Conservation (phyloP, 2,329 filamentous ascomycete genomes). For the Colletotrichum australisinense region DNA sequence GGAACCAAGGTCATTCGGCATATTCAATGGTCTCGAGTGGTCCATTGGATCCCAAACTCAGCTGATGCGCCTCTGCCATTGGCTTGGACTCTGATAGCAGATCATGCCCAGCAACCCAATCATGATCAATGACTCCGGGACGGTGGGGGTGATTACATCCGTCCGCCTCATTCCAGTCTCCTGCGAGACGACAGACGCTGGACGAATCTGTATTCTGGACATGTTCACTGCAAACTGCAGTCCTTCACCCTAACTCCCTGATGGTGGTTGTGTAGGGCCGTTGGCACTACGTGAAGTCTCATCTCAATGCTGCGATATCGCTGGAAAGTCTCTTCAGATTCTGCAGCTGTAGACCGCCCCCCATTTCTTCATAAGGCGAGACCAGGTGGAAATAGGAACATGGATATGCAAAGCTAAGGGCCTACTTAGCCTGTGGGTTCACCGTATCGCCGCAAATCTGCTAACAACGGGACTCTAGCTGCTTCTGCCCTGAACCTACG, state of each 20-base stretch:
- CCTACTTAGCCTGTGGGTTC: slow-evolving; percentile 6
- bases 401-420: not conserved
- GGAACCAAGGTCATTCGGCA: slow-evolving; percentile 18
- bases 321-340: not conserved
- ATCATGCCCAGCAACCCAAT: not conserved
- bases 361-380: slow-evolving; percentile 18
- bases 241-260: not conserved
- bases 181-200: slow-evolving; percentile 5
- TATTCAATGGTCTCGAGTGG: slow-evolving; percentile 4
- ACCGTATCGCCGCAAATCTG: slow-evolving; percentile 5
- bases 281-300: not conserved
- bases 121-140: not conserved
- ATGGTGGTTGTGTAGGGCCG: not conserved
- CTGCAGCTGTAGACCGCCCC: slow-evolving; percentile 3
- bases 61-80: slow-evolving; percentile 40
- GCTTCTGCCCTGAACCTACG: not conserved
- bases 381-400: slow-evolving; percentile 24
- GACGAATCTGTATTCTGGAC: slow-evolving; percentile 1
- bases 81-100: slow-evolving; percentile 5
- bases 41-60: slow-evolving; percentile 40
- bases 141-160: slow-evolving; percentile 28
- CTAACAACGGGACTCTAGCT: not conserved
- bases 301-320: not conserved
- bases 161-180: slow-evolving; percentile 24
- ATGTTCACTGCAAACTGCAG: not conserved